These are phyloP conservation scores for Annulohypoxylon stygium DNA, from an alignment of 495 filamentous ascomycete species.

Conservation along the genomic window DNA sequence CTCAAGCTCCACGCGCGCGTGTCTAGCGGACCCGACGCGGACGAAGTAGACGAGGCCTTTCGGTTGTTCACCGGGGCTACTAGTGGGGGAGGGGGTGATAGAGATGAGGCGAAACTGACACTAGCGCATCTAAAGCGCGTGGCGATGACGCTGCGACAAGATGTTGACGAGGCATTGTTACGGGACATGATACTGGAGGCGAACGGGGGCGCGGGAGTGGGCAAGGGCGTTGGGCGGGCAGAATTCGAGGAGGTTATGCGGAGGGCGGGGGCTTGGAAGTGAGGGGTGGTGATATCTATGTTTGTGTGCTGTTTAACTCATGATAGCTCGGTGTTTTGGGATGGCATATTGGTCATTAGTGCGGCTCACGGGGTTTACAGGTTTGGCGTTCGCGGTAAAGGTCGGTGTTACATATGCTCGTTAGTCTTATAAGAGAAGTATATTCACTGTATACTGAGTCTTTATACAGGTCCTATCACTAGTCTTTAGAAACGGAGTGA, in stretches of 20 bases:
- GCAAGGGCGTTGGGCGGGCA: constrained; percentile 76
- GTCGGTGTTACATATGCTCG: too few species aligned
- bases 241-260: constrained; percentile 91
- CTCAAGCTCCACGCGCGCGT: constrained; percentile 76
- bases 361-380: too few species aligned
- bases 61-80: constrained; percentile 72
- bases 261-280: constrained; percentile 82
- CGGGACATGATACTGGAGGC: constrained; percentile 95
- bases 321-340: not conserved
- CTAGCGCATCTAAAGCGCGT: not conserved
- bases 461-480: too few species aligned
- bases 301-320: not conserved
- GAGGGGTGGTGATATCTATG: constrained; percentile 22
- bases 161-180: constrained; percentile 82
- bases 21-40: constrained; percentile 59
- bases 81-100: not conserved
- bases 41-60: constrained; percentile 85
- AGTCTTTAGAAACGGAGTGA: too few species aligned
- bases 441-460: too few species aligned
- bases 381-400: too few species aligned
- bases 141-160: constrained; percentile 83
- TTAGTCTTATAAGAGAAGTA: too few species aligned
- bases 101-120: not conserved
- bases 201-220: constrained; percentile 81
- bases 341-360: not conserved